Evolutionary conservation across 305 asterid genomes (phyloP), one percentile per base, ranked within the genome.

Genomic region (Fraxinus angustifolia): DNA sequence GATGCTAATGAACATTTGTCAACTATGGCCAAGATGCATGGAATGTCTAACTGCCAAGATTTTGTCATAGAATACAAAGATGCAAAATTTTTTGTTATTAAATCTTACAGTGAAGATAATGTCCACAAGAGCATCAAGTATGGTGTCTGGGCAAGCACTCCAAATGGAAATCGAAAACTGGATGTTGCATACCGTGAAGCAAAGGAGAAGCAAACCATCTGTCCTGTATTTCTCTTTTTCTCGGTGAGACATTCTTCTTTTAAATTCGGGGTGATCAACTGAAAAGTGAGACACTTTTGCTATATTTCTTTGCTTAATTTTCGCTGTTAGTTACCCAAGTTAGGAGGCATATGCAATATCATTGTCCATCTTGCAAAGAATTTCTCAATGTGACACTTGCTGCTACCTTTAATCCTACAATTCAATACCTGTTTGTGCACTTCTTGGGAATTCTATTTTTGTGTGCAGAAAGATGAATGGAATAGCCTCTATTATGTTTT

Each of bases 121-220:
- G 80, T 77, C 73, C 80, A 77, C 73, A 58, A 77, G 21, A 77
- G 80, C 70, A 77, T 77, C 45, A 77, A 77, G 73, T 77, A 77
- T 19, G 80, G 80, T 16, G 73, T 77, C 73, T 77, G 80, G 80
- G 80, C 75, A 10, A 70, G 75, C 42, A 70, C 75, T 70, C 45
- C 75, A 3, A 70, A 70, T 70, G 75, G 75, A 16, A 70, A 70
- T 26, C 45, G 75, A 33, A 70, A 70, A 31, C 75, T 70, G 42
- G 75, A 70, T 31, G 53, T 30, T 77, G 80, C 74, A 6, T 77
- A 77, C 34, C 80, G 56, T 53, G 80, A 77, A 58, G 80, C 80
- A 31, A 58, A 77, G 33, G 80, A 77, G 48, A 60, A 53, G 45
- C 33, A 17, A n/a, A 58, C 56, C 53, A 58, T 17, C 11, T 77